Base-by-base conservation (phyloP, 768 basidiomycete species). In the Suillus subluteus region DNA sequence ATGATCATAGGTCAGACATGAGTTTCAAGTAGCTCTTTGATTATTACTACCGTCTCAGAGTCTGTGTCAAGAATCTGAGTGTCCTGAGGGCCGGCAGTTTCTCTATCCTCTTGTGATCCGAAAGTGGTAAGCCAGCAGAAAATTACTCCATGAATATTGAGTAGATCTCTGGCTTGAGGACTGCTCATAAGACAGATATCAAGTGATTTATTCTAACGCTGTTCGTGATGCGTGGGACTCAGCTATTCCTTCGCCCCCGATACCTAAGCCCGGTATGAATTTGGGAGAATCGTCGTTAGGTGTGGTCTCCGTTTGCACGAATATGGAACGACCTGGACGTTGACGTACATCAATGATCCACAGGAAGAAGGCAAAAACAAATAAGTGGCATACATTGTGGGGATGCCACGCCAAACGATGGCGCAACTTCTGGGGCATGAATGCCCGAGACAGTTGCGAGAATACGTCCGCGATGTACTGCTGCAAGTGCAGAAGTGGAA, bases 251-350 rank as follows among this genome's bases (percentile, higher is more conserved):
- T 88, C 87, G 50, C 86, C 87, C 88, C 97, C 95, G 35, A 99
- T 96, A 38, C 88, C 78, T 30, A 90, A 84, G 0, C 98, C 98
- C 1, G 96, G 98, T 65, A 99, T 95, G 80, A 99, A 99, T 78
- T 99, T 99, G 64, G 99, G 86, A 1, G 96, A 97, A 76, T 98
- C 95, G 38, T 95, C 93, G 76, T 99, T 99, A 1, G 98, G 97
- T 0, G 98, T 99, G 11, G 90, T 88, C 80, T 98, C 96, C 6
- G 96, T 99, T 79, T 99, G 98, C 65, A 99, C 97, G 82, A 99
- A 99, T 95, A 98, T 97, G 63, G 91, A 91, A 26, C 95, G 88
- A 40, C 80, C 92, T 94, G 66, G 32, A 23, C 26, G 30, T 5
- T 8, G 44, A 44, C 44, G 44, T 9, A 16, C 35, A 23, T 30